A percentile compares a stretch with the other conserved stretches of the same genome.
Conservation (phyloP, 305 asterid species). For the Fraxinus nigra region DNA sequence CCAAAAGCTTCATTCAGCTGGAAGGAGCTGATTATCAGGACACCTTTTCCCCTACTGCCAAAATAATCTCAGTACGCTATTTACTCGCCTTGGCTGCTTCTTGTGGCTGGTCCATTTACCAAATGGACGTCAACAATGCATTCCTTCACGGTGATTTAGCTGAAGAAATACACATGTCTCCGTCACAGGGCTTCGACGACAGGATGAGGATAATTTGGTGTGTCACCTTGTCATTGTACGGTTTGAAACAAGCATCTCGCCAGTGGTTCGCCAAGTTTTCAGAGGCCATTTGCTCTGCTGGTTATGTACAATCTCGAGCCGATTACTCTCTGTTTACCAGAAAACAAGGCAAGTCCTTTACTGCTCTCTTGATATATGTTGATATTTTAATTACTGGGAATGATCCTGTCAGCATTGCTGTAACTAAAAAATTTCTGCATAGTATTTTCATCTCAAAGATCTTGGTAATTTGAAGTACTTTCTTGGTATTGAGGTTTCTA, state of each 20-base stretch:
- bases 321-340: neutral
- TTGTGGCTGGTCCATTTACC: neutral
- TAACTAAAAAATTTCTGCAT: neutral
- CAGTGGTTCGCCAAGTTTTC: neutral
- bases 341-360: neutral
- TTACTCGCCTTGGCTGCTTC: neutral
- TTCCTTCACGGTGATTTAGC: neutral
- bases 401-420: neutral
- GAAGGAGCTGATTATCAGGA: no score
- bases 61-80: neutral
- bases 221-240: neutral
- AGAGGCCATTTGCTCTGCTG: neutral
- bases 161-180: neutral
- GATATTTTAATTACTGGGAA: neutral
- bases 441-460: neutral
- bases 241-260: neutral
- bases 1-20: neutral
- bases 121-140: neutral
- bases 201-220: neutral
- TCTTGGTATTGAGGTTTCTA: neutral
- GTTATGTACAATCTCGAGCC: neutral
- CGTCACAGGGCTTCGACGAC: neutral
- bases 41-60: neutral
- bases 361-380: neutral
- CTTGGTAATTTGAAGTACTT: neutral